phyloP scores from a whole-genome alignment of 2,329 filamentous ascomycete species.

The Aspergillus floridensis region DNA sequence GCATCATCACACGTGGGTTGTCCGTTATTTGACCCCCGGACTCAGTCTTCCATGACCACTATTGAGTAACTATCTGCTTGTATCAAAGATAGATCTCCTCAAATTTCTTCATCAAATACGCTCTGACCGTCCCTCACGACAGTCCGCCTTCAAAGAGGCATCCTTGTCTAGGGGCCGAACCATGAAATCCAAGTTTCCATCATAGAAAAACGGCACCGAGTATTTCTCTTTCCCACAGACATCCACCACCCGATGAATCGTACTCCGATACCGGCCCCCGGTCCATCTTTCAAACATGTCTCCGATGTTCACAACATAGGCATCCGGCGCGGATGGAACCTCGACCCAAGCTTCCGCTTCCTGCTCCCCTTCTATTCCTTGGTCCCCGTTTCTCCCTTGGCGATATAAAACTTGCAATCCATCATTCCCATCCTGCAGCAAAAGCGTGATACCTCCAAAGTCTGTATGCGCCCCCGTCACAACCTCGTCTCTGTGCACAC shows the following conservation, averaged over 20 bases:
- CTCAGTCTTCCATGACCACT: too few species aligned
- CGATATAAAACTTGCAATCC: constrained; percentile 54
- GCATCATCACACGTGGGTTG: too few species aligned
- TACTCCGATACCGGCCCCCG: constrained; percentile 34
- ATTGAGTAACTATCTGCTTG: too few species aligned
- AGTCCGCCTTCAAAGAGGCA: too few species aligned
- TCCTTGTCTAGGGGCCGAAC: background rate
- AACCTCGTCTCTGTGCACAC: background rate
- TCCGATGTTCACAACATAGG: constrained; percentile 54
- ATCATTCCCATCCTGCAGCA: constrained; percentile 52
- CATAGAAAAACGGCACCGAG: constrained; percentile 37
- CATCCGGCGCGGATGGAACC: constrained; percentile 46
- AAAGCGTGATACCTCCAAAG: constrained; percentile 57
- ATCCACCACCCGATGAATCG: constrained; percentile 37
- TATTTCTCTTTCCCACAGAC: constrained; percentile 32
- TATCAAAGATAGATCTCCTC: too few species aligned
- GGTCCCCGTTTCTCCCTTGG: constrained; percentile 24
- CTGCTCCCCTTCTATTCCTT: too few species aligned
- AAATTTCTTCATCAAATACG: too few species aligned
- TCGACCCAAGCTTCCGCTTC: constrained; percentile 41
- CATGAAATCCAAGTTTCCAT: constrained; percentile 22
- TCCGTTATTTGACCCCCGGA: too few species aligned
- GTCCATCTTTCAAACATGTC: constrained; percentile 47
- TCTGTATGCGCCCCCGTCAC: constrained; percentile 54
- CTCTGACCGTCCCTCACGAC: too few species aligned